Evolutionary conservation across 2,329 filamentous ascomycete species (phyloP), one percentile per base, ranked within the genome.

Genomic region (Sporothrix inflata): DNA sequence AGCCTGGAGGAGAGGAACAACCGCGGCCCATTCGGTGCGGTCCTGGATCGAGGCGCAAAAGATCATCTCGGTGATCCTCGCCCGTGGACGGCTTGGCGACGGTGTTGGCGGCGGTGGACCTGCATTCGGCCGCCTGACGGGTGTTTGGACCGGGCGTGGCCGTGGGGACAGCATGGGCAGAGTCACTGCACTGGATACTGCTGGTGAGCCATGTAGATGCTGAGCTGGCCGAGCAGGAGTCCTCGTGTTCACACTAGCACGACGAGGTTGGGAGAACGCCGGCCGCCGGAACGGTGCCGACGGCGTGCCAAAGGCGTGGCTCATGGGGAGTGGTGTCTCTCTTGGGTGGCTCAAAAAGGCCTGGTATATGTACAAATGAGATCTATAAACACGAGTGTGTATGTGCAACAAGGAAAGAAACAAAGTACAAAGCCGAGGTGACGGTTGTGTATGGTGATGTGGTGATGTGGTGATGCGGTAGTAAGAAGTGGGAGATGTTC

Each of bases 1-100:
- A 6, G 75, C 72, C 19, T 77, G 75, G 24, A 84, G 76, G 3
- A 77, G 68, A 2, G 79, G 71, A 1, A 81, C 76, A 0, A 75
- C 78, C 0, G 79, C 47, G 4, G 78, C 77, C 83, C 82, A 85
- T 38, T 78, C 78, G 6, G 77, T 74, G 34, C 80, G 80, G 61
- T 79, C 78, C 27, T 81, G 78, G 1, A 86, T 76, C 4, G 81
- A 82, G 4, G 81, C 79, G 67, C 80, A 84, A 73, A 84, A 82
- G 47, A 73, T 30, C 60, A 60, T 71, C 40, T 65, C 24, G 2
- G 38, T 42, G 19, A 66, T 61, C 21, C 7, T 57, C 5, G 47
- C 21, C 9, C 21, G 67, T 3, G 51, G 49, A 3, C 51, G 16
- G 12, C 16, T 57, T 11, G 51, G 21, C 12, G 38, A 9, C 6